Evolutionary conservation across 345 rosid species (phyloP), one percentile per base, ranked within the genome.

Genomic region (Xanthoceras sorbifolium): DNA sequence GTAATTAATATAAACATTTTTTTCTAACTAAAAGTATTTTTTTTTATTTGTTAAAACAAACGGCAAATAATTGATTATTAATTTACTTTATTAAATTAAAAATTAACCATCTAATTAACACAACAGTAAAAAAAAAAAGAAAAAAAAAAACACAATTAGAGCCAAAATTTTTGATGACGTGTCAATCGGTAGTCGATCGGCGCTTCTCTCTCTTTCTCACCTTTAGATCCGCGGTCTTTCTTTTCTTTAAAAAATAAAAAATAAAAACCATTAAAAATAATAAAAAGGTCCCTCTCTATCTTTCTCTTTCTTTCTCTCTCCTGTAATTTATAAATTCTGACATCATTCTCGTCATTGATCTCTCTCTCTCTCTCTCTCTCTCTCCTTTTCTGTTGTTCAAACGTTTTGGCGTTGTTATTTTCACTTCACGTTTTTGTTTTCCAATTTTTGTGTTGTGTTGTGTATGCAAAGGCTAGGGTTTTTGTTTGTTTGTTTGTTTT

Each of bases 211-310:
- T 50, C 76, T 22, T 6, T 15, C 6, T 23, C 69, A 52, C 76
- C 83, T 71, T 76, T 61, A 80, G 86, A 83, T 85, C 82, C 84
- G 88, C 81, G 75, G 64, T 64, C 36, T 20, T 82, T 80, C 15
- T 68, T 65, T 66, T 48, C 69, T 54, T 20, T 29, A 74, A 9
- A 44, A 28, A 44, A 44, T 54, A 85, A 77, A 77, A 48, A 74
- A 77, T 57, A 80, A 29, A 26, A 34, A 67, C 17, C 68, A 52
- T 75, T 64, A 48, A 77, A 75, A 76, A 52, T 52, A 65, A 42
- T 1, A 55, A 71, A 84, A 69, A 42, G 25, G 52, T 69, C 8
- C 17, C 38, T 59, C 68, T 31, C 61, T 29, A 2, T 12, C 50
- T 40, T 10, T 70, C 42, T 57, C 5, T 68, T 40, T 48, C 44